phyloP scores from a whole-genome alignment of 495 filamentous ascomycete species.

The Podospora appendiculata region DNA sequence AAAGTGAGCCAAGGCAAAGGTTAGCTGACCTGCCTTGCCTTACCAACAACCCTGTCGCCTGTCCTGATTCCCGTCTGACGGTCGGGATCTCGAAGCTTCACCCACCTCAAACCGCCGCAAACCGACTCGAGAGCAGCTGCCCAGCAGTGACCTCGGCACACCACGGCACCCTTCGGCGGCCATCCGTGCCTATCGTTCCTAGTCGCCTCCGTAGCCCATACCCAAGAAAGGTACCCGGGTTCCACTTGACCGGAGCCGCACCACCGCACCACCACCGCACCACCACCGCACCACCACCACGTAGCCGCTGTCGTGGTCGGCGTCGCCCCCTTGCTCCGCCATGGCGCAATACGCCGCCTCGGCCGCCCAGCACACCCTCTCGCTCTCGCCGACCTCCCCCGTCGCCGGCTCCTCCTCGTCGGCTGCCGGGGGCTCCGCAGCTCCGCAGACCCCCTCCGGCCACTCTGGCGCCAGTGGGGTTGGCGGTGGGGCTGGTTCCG shows the following conservation, averaged over 20 bases:
- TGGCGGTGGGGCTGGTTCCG: conserved; percentile 1
- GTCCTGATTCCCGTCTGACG: too few relatives aligned
- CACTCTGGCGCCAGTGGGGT: background rate
- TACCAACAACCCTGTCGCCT: background rate
- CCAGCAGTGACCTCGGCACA: conserved; percentile 1
- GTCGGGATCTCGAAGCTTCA: conserved; percentile 2
- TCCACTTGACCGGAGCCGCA: background rate
- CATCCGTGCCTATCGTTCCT: background rate
- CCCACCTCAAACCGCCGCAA: conserved; percentile 26
- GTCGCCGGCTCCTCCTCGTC: conserved; percentile 15
- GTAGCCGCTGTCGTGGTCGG: background rate
- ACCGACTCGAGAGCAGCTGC: conserved; percentile 10
- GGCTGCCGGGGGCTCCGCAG: conserved; percentile 12
- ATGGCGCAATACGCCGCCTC: conserved; percentile 25
- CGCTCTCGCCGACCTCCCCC: conserved; percentile 21
- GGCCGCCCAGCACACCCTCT: conserved; percentile 15
- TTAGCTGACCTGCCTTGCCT: conserved; percentile 6
- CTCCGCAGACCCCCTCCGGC: conserved; percentile 9
- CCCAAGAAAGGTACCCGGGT: background rate
- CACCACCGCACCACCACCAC: too few relatives aligned
- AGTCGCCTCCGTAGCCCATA: too few relatives aligned
- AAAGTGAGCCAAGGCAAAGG: background rate
- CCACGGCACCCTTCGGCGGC: background rate
- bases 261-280: background rate
- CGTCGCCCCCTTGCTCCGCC: conserved; percentile 4